phyloP scores from a whole-genome alignment of 805 yeast genomes.

The Kuraishia ogatae region DNA sequence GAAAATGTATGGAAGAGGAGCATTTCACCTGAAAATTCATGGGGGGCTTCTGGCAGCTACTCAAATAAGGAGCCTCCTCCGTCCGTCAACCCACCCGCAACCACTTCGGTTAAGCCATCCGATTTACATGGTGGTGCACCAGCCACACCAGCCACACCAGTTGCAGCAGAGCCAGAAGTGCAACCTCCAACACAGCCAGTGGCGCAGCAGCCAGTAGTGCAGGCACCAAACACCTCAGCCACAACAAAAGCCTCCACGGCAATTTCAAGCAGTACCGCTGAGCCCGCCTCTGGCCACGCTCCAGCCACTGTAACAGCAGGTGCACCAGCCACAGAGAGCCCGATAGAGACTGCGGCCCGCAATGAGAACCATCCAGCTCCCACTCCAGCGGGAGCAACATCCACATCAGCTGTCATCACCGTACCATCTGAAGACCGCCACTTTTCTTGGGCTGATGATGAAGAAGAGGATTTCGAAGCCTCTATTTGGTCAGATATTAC shows the following conservation, averaged over 20 bases:
- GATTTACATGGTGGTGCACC: too few species aligned
- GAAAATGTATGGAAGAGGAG: constrained; percentile 1
- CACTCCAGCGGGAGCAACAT: not conserved
- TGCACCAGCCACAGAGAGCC: constrained; percentile 4
- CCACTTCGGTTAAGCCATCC: too few species aligned
- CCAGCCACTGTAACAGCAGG: constrained; percentile 2
- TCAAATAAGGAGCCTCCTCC: not conserved
- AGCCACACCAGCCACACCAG: not conserved
- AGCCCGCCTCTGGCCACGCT: not conserved
- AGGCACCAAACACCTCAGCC: not conserved
- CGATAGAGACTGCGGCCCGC: too few species aligned
- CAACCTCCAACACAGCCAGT: not conserved
- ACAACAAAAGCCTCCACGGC: too few species aligned
- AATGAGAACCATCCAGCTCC: too few species aligned
- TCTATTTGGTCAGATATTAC: constrained; percentile 13
- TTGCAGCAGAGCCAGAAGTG: not conserved
- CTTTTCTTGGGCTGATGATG: constrained; percentile 13
- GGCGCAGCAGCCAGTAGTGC: constrained; percentile 1
- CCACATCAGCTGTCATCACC: too few species aligned
- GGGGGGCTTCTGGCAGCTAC: not conserved
- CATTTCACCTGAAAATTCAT: not conserved
- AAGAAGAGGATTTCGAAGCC: constrained; percentile 8
- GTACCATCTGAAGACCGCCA: constrained; percentile 1
- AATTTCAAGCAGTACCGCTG: not conserved
- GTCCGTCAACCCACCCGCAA: too few species aligned